Evolutionary conservation across 2,329 filamentous ascomycete species (phyloP), one percentile per base, ranked within the genome.

Genomic region (Penicillium glabrum): DNA sequence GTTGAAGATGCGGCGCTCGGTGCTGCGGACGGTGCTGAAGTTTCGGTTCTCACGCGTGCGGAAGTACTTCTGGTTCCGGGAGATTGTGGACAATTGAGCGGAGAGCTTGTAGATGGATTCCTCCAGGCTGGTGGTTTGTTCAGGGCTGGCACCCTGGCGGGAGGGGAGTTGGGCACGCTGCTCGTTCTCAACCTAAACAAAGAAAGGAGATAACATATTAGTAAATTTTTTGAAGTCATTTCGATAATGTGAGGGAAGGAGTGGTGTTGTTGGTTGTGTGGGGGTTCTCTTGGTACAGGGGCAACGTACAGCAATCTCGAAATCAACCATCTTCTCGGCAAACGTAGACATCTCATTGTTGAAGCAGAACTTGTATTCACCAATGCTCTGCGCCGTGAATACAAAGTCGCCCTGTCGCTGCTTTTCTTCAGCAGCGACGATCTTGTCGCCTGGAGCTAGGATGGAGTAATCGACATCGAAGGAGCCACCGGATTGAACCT

Each of bases 21-120:
- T 99, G 79, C 93, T 97, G 75, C 91, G 85, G 68, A 99, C 95
- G 10, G 95, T 99, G 80, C 91, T 96, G 79, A 99, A 98, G 80
- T 99, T 99, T 61, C 95, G 86, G 83, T 99, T 99, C 83, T 99
- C 95, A 65, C 95, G 88, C 3, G 95, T 99, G 61, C 96, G 90
- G 87, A 99, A 99, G 82, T 99, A 99, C 76, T 99, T 99, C 73
- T 99, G 95, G 81, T 96, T 97, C 70, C 95, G 86, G 43, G 90
- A 92, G 72, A 99, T 95, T 61, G 93, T 97, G 14, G 92, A 96
- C 50, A 99, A 81, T 72, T 96, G 91, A 62, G 91, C 88, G 13
- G 92, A 96, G 59, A 99, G 84, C 81, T 96, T 97, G 82, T 95
- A 91, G 69, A 98, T 89, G 41, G 91, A 93, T 79, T 99, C 93